Percentiles rank a stretch among this genome's conserved stretches.
Evolutionary conservation across 768 basidiomycete species (phyloP).

Genomic region (Phylloporus sp.): DNA sequence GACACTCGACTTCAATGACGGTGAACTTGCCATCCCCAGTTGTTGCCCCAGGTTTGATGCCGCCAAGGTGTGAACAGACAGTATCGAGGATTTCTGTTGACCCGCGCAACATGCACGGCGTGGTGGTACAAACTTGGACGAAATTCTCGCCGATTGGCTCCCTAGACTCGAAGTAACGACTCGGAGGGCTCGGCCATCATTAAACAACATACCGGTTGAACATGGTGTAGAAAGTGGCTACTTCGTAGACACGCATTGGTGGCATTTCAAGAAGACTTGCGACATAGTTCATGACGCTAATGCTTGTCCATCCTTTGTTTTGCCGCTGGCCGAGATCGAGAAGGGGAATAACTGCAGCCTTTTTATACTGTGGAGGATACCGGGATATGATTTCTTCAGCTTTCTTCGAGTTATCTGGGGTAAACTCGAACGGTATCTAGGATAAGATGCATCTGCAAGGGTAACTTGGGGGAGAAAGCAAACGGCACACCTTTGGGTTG

Average conservation of each 20-base stretch:
- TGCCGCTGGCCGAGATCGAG: conserved; percentile 96
- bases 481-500: conserved; percentile 68
- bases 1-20: conserved; percentile 96
- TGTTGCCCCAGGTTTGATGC: conserved; percentile 84
- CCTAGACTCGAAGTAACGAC: conserved; percentile 34
- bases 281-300: conserved; percentile 98
- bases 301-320: conserved; percentile 97
- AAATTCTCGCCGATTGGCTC: conserved; percentile 94
- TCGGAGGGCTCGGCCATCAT: background rate
- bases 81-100: conserved; percentile 88
- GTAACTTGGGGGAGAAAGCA: background rate
- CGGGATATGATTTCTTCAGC: conserved; percentile 86
- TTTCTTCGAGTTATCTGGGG: conserved; percentile 72
- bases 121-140: conserved; percentile 98
- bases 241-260: conserved; percentile 98
- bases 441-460: background rate
- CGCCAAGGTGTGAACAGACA: conserved; percentile 76
- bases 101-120: conserved; percentile 94
- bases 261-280: conserved; percentile 91
- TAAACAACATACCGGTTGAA: conserved; percentile 79
- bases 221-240: conserved; percentile 99
- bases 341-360: conserved; percentile 94
- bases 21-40: conserved; percentile 96
- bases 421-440: conserved; percentile 89
- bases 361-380: conserved; percentile 98